Conservation (phyloP, 345 rosid species). For the Eucalyptus decipiens region DNA sequence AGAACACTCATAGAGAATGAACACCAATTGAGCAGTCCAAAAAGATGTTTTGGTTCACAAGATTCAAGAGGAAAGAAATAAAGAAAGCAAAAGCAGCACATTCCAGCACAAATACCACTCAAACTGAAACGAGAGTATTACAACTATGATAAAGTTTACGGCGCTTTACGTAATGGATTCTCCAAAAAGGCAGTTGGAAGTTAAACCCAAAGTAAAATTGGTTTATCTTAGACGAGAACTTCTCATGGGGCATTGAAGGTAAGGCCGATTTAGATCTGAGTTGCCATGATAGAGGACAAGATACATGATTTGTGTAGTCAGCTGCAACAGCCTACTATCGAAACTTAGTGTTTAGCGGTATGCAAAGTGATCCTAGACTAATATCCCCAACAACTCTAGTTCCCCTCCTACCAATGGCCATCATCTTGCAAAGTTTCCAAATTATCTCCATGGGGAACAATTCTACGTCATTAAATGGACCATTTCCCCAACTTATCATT, state of each 20-base stretch:
- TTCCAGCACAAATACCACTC: neutral
- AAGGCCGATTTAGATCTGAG: neutral
- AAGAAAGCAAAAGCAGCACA: neutral
- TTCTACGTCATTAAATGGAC: neutral
- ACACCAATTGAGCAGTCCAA: neutral
- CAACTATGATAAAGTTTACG: neutral
- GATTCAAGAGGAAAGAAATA: neutral
- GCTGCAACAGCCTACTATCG: neutral
- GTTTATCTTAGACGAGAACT: neutral
- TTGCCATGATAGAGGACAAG: neutral
- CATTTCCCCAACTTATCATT: neutral
- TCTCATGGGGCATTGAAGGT: neutral
- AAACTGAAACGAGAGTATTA: neutral
- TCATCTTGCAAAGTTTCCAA: neutral
- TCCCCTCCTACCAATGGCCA: neutral
- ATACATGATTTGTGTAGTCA: neutral
- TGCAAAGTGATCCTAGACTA: neutral
- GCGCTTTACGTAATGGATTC: neutral
- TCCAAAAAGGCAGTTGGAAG: neutral
- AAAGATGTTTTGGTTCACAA: neutral
- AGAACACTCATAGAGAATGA: neutral
- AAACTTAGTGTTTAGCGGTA: neutral
- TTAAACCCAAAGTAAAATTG: neutral
- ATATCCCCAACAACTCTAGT: neutral
- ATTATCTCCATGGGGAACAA: neutral